Evolutionary conservation across 2,329 filamentous ascomycete genomes (phyloP).

Genomic region (Mycocentrospora acerina): DNA sequence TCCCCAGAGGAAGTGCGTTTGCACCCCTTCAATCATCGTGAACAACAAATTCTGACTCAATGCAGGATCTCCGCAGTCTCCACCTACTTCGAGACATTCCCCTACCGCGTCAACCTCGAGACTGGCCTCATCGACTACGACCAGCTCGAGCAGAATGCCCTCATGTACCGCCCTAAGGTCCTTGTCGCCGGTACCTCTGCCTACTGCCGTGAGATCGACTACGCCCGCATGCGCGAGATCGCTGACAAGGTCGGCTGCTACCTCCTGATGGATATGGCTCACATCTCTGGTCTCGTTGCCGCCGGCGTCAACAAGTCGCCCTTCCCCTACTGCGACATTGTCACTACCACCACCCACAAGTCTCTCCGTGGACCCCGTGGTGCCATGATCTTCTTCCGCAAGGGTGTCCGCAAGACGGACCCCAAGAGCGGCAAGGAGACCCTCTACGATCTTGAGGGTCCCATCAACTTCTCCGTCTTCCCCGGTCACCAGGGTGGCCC

Average conservation of each 20-base stretch:
- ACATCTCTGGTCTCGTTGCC: conserved; percentile 92
- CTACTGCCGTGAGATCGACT: conserved; percentile 95
- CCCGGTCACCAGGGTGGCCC: conserved; percentile 97
- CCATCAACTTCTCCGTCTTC: conserved; percentile 97
- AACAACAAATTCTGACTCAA: conserved; percentile 12
- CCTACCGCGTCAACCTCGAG: conserved; percentile 85
- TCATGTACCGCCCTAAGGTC: conserved; percentile 91
- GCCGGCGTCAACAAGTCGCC: conserved; percentile 89
- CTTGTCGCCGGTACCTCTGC: conserved; percentile 93
- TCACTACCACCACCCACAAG: conserved; percentile 98
- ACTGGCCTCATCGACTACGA: conserved; percentile 96
- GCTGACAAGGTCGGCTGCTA: conserved; percentile 91
- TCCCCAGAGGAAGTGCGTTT: conserved; percentile 77
- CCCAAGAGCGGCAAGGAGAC: conserved; percentile 83
- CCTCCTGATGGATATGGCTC: conserved; percentile 92
- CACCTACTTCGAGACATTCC: conserved; percentile 98
- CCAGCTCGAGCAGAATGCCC: conserved; percentile 81
- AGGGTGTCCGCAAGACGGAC: conserved; percentile 80
- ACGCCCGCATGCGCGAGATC: conserved; percentile 86
- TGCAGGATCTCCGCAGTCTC: conserved; percentile 89
- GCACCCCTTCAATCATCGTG: not conserved
- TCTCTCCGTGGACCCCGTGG: conserved; percentile 91
- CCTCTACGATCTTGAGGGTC: conserved; percentile 84
- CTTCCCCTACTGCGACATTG: conserved; percentile 87
- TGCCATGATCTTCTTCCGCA: conserved; percentile 98